Evolutionary conservation across 2,329 filamentous ascomycete genomes (phyloP).

Genomic region (Fusarium denticulatum): DNA sequence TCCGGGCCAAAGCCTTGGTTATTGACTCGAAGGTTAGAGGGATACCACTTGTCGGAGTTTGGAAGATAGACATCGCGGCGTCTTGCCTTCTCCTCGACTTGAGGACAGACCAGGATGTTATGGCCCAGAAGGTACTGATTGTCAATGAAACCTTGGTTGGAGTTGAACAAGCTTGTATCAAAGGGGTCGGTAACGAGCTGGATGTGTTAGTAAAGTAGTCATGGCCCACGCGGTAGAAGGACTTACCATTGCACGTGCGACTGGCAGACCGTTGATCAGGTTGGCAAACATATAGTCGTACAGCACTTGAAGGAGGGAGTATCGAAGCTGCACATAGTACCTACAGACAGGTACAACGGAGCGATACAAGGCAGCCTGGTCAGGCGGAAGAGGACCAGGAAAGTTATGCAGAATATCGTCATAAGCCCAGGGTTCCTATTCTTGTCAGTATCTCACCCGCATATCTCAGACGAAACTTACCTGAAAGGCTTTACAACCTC

Average conservation of each 20-base stretch:
- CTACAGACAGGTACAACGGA: background rate
- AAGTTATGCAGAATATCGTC: background rate
- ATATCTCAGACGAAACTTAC: background rate
- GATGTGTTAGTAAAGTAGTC: rapidly evolving
- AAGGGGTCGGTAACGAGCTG: background rate
- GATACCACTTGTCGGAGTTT: background rate
- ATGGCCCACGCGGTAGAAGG: rapidly evolving
- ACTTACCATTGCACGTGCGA: background rate
- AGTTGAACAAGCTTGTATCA: background rate
- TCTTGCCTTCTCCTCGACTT: background rate
- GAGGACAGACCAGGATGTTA: background rate
- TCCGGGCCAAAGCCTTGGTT: background rate
- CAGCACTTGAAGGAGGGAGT: background rate
- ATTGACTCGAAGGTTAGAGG: background rate
- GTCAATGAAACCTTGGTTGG: background rate
- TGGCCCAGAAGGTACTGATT: background rate
- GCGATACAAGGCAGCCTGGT: background rate
- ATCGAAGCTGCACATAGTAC: constrained; percentile 2
- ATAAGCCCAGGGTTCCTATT: background rate
- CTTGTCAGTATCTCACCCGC: background rate
- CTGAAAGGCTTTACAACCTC: background rate
- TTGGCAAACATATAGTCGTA: constrained; percentile 9
- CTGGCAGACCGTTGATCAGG: background rate
- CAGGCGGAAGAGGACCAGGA: background rate
- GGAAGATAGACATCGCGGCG: background rate